These are phyloP conservation scores for Fusarium sp. DNA, from an alignment of 2,329 filamentous ascomycete species.

Conservation along the genomic window DNA sequence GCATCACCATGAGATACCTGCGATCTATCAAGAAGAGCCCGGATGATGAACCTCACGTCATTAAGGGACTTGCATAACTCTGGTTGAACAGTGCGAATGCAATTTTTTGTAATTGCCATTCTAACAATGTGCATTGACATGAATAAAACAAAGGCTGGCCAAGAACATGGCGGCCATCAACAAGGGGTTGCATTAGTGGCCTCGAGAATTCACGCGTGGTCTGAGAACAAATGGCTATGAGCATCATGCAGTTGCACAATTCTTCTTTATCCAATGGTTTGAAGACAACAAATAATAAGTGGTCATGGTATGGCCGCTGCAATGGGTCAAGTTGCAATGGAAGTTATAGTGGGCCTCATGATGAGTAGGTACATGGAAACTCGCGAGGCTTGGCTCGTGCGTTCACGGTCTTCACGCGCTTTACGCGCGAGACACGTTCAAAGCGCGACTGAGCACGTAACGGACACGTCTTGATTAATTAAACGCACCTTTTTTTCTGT, in stretches of 20 bases:
- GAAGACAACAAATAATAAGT: constrained; percentile 13
- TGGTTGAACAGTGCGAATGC: neutral
- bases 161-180: constrained; percentile 22
- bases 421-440: constrained; percentile 48
- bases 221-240: constrained; percentile 23
- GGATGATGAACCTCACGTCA: neutral
- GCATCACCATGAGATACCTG: neutral
- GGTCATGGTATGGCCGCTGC: constrained; percentile 7
- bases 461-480: constrained; percentile 59
- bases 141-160: constrained; percentile 23
- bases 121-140: neutral
- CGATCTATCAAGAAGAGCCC: constrained; percentile 1
- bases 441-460: constrained; percentile 59
- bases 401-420: constrained; percentile 45
- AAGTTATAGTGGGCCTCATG: constrained; percentile 18
- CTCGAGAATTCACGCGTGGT: constrained; percentile 24
- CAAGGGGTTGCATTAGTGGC: constrained; percentile 45
- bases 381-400: constrained; percentile 34
- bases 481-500: constrained; percentile 44
- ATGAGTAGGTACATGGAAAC: neutral
- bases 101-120: neutral
- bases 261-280: constrained; percentile 2
- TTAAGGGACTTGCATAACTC: neutral
- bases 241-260: constrained; percentile 16
- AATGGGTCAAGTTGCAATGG: constrained; percentile 9